phyloP scores from a whole-genome alignment of 2,329 filamentous ascomycete genomes.

The Scopulariopsis brevicaulis region DNA sequence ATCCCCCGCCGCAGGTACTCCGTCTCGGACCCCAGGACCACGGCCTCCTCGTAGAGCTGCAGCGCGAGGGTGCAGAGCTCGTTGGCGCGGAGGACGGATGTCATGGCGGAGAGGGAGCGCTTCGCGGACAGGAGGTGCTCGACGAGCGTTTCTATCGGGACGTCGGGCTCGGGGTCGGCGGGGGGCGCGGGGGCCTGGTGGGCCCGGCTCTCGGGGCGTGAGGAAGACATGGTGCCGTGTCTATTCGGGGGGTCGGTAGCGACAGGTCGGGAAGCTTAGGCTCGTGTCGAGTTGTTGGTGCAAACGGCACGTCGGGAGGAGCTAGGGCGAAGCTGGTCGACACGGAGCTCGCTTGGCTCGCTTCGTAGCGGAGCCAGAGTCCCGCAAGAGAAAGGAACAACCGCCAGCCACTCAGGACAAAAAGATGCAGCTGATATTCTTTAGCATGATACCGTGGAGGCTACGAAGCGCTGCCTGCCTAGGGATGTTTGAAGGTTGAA shows the following conservation, averaged over 20 bases:
- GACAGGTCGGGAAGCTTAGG: background rate
- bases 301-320: no score
- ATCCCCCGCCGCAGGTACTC: slow-evolving; percentile 56
- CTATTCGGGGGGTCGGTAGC: background rate
- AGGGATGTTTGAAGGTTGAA: slow-evolving; percentile 2
- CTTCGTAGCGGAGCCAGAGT: no score
- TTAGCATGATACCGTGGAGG: no score
- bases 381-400: no score
- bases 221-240: background rate
- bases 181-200: background rate
- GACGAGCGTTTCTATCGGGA: slow-evolving; percentile 55
- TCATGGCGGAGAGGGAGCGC: slow-evolving; percentile 73
- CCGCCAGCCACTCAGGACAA: no score
- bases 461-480: background rate
- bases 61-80: slow-evolving; percentile 73
- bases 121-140: slow-evolving; percentile 79
- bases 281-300: background rate
- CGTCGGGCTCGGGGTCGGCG: background rate
- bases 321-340: no score
- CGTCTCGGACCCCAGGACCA: slow-evolving; percentile 59
- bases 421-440: no score
- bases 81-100: slow-evolving; percentile 73
- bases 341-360: no score
- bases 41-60: slow-evolving; percentile 64
- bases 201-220: background rate